Evolutionary conservation across 257 asterid genomes (phyloP).

Genomic region (Capsicum chinense): DNA sequence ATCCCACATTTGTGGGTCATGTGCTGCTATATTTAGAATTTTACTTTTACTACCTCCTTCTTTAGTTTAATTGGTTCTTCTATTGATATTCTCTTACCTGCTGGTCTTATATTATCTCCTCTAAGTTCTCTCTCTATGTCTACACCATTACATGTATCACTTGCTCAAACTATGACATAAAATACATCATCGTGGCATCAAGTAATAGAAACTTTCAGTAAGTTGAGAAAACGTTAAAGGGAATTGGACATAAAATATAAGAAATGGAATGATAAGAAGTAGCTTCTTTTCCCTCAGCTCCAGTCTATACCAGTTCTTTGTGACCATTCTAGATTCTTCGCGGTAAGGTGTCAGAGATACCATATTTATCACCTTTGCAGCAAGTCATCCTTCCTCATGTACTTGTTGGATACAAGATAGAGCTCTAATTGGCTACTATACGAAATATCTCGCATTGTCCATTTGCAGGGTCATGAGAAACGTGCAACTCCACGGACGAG

Average conservation of each 20-base stretch:
- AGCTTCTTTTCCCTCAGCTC: not conserved
- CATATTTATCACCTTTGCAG: not conserved
- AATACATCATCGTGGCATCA: conserved; percentile 4
- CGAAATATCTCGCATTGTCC: not conserved
- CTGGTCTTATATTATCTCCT: too few relatives aligned
- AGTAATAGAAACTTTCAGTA: not conserved
- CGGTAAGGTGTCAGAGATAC: not conserved
- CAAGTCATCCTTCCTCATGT: not conserved
- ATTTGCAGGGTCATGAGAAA: not conserved
- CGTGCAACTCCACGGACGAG: not conserved
- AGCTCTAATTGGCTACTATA: not conserved
- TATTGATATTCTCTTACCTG: too few relatives aligned
- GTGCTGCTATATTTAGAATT: too few relatives aligned
- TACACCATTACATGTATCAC: not conserved
- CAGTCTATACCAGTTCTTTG: not conserved
- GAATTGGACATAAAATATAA: not conserved
- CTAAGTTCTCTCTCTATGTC: too few relatives aligned
- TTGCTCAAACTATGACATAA: not conserved
- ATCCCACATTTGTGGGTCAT: too few relatives aligned
- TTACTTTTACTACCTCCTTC: too few relatives aligned
- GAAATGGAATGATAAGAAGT: not conserved
- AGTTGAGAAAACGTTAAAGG: not conserved
- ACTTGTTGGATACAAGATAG: not conserved
- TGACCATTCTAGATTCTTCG: not conserved
- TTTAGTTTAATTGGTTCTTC: too few relatives aligned